phyloP scores from a whole-genome alignment of 176 grass and related monocot genomes.

The Musa troglodytarum region DNA sequence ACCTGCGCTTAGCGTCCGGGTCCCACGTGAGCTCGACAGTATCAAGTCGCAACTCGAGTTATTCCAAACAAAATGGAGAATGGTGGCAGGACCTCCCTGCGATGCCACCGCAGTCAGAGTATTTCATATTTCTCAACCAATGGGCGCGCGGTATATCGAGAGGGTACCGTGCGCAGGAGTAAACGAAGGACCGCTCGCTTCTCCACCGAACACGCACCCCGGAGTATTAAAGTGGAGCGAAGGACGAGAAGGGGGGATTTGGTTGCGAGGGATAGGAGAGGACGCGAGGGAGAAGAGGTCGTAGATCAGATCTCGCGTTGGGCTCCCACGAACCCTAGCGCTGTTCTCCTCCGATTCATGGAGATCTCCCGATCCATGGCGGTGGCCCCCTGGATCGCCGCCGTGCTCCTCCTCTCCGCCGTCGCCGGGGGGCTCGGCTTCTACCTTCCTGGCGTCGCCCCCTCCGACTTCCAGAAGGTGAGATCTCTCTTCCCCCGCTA shows the following conservation, averaged over 20 bases:
- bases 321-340: conserved; percentile 8
- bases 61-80: no score
- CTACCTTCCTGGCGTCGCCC: conserved; percentile 25
- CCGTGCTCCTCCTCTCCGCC: background rate
- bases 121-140: no score
- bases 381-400: background rate
- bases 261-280: background rate
- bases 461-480: conserved; percentile 17
- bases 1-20: no score
- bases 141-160: no score
- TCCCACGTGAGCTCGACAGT: no score
- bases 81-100: no score
- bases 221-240: no score
- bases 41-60: no score
- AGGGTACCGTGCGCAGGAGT: rapidly evolving
- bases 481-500: background rate
- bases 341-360: background rate
- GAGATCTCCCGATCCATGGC: background rate
- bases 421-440: background rate
- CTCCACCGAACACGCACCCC: no score
- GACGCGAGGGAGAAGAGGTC: background rate
- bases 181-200: no score
- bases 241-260: no score
- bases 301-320: conserved; percentile 21
- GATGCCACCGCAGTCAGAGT: no score